Evolutionary conservation across 2,329 filamentous ascomycete genomes (phyloP).

Genomic region (Aplosporella prunicola): DNA sequence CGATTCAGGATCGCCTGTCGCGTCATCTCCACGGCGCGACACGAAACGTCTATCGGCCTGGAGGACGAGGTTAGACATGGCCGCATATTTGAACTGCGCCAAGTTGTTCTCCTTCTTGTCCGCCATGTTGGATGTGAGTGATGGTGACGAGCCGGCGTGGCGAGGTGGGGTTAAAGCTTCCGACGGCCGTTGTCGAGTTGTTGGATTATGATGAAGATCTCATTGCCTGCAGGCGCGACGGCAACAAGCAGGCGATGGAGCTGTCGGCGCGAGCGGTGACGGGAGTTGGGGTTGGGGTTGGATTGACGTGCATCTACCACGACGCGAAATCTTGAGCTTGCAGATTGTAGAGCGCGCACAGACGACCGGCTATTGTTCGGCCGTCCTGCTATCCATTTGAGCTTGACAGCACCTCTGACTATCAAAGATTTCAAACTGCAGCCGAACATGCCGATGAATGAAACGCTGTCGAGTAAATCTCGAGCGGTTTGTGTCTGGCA

Average conservation of each 20-base stretch:
- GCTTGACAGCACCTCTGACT: no score
- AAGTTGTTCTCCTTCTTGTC: slow-evolving; percentile 48
- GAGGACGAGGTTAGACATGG: slow-evolving; percentile 99
- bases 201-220: slow-evolving; percentile 4
- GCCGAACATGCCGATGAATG: no score
- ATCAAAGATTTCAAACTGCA: no score
- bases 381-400: no score
- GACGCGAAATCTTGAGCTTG: no score
- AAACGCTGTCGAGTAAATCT: no score
- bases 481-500: no score
- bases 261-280: slow-evolving; percentile 1
- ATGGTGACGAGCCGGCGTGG: slow-evolving; percentile 9
- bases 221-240: slow-evolving; percentile 9
- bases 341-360: no score
- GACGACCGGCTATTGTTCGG: no score
- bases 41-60: slow-evolving; percentile 97
- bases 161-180: slow-evolving; percentile 4
- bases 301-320: neutral
- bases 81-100: slow-evolving; percentile 97
- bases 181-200: slow-evolving; percentile 5
- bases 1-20: slow-evolving; percentile 94
- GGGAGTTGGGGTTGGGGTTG: no score
- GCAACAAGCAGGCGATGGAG: neutral
- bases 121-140: slow-evolving; percentile 48
- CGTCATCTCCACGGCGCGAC: slow-evolving; percentile 83